Conservation (phyloP, 2,329 filamentous ascomycete genomes). For the Scedosporium dehoogii region DNA sequence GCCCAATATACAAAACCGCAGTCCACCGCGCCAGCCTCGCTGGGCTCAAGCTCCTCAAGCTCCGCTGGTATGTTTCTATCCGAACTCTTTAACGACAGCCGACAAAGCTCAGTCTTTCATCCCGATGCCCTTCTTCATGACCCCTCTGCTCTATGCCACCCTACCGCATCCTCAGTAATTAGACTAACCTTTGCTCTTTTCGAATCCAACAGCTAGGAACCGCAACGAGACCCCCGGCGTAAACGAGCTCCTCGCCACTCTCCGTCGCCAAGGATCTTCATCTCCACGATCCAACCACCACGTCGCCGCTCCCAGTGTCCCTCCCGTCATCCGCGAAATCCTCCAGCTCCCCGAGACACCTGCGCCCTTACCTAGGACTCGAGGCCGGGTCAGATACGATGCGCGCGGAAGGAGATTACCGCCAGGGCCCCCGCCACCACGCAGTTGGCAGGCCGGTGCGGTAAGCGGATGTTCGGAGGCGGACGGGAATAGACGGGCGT, state of each 20-base stretch:
- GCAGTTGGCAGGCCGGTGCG: constrained; percentile 36
- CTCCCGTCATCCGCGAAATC: constrained; percentile 47
- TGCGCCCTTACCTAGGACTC: constrained; percentile 36
- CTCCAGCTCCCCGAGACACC: constrained; percentile 50
- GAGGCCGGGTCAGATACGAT: constrained; percentile 30
- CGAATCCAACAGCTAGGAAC: background rate
- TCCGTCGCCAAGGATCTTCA: constrained; percentile 36
- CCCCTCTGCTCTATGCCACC: background rate
- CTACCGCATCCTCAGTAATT: background rate
- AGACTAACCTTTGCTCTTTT: constrained; percentile 6
- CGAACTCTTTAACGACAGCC: background rate
- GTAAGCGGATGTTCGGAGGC: background rate
- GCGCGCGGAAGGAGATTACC: constrained; percentile 39
- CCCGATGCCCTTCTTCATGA: background rate
- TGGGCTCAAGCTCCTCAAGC: constrained; percentile 5
- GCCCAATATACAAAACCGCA: constrained; percentile 47
- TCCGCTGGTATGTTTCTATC: constrained; percentile 8
- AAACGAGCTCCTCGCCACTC: constrained; percentile 49
- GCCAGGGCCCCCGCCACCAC: constrained; percentile 48
- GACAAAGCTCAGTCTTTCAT: background rate
- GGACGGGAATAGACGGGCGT: background rate
- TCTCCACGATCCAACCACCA: constrained; percentile 16
- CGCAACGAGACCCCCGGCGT: constrained; percentile 24
- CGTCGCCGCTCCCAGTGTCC: constrained; percentile 40
- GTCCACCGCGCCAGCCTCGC: constrained; percentile 32